phyloP scores from a whole-genome alignment of 805 yeast species.

The Metschnikowia lachancei region DNA sequence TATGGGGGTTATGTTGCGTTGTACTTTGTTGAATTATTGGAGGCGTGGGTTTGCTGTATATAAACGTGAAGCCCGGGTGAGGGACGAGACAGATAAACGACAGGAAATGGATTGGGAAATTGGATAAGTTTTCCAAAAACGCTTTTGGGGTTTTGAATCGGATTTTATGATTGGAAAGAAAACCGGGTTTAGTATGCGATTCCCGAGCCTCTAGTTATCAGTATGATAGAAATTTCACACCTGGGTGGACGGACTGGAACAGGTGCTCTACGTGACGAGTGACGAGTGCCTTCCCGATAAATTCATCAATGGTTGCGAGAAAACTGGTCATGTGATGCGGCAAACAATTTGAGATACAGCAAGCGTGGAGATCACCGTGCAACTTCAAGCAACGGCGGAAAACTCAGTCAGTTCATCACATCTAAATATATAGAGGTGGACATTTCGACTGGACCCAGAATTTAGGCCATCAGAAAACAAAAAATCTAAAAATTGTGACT shows the following conservation, averaged over 20 bases:
- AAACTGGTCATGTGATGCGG: conserved; percentile 9
- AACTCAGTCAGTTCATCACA: neutral
- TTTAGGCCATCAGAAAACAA: no score
- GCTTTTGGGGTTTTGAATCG: neutral
- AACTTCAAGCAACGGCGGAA: neutral
- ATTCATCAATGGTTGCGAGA: conserved; percentile 8
- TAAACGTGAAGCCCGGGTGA: neutral
- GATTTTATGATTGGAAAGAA: neutral
- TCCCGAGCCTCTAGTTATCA: neutral
- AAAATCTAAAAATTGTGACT: no score
- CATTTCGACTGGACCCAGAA: no score
- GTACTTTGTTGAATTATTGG: no score
- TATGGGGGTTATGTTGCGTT: no score
- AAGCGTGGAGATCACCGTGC: neutral
- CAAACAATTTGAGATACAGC: conserved; percentile 5
- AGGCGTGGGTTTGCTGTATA: no score
- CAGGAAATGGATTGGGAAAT: neutral
- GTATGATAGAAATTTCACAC: neutral
- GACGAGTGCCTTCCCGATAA: neutral
- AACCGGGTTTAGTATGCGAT: neutral
- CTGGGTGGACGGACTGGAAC: neutral
- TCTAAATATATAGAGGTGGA: no score
- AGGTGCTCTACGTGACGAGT: neutral
- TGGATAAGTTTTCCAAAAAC: neutral
- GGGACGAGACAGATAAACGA: neutral